Base-by-base conservation (phyloP, 1,284 basidiomycete species). In the Moesziomyces globuligerus region DNA sequence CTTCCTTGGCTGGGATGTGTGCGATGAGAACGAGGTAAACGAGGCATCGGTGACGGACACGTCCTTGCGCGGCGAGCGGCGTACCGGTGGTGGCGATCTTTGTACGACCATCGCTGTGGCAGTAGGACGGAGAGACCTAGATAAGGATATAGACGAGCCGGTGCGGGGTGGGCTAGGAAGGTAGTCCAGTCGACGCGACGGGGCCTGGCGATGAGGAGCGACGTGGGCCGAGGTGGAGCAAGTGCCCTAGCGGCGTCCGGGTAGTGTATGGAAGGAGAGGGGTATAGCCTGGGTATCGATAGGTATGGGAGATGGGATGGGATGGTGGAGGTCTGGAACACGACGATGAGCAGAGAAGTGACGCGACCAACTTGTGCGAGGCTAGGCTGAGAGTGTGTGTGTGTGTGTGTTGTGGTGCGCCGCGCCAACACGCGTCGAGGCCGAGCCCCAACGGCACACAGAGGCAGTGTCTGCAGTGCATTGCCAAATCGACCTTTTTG, bases 21-120 rank as follows among this genome's bases (percentile, higher is more conserved):
- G 36, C 0, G 55, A 51, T 17, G 48, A 21, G 39, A 42, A 50
- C 23, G 55, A 43, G 8, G 54, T 37, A 21, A 47, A 53, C 6
- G 54, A 46, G 7, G 56, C 45, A 7, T 60, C 48, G 9, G 44
- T 48, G 5, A 25, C 34, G 10, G 44, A 21, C 23, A 34, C 44
- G 23, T 54, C 62, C 36, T 66, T 66, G 47, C 62, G 62, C 7
- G 62, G 62, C 20, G 62, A 66, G 25, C 62, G 20, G 3, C 56
- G 51, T 23, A 66, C 62, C 17, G 49, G 62, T 13, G 62, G 62
- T 37, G 62, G 62, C n/a, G 62, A 49, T 17, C 62, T 43, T 54
- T 58, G 55, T 20, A 66, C 62, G 39, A 66, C 62, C 62, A 66
- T 66, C 15, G 34, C 44, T 11, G n/a, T 25, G 34, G 7, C 7